Percentiles rank a stretch among this genome's conserved stretches.
phyloP scores from a whole-genome alignment of 202 grass and related monocot genomes.

The Brachypodium distachyon region DNA sequence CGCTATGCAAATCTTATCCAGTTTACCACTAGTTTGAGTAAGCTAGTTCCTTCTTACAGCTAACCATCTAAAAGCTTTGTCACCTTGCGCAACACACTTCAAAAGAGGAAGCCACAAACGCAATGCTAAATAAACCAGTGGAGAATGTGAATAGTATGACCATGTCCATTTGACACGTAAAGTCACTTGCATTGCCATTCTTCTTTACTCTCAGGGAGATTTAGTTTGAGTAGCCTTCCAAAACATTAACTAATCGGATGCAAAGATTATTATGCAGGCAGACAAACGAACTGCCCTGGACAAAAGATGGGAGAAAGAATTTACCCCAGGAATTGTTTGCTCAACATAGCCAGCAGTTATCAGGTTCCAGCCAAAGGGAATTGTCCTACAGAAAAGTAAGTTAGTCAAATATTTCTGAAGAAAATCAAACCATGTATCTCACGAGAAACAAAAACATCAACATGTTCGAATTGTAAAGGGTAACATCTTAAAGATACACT shows the following conservation, averaged over 20 bases:
- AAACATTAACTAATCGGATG: neutral
- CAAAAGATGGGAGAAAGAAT: conserved; percentile 11
- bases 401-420: neutral
- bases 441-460: neutral
- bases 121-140: neutral
- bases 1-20: neutral
- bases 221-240: neutral
- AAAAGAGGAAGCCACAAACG: neutral
- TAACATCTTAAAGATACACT: neutral
- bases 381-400: conserved; percentile 48
- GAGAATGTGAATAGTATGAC: neutral
- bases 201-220: neutral
- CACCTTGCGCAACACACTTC: neutral
- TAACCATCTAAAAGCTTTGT: neutral
- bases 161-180: neutral
- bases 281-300: neutral
- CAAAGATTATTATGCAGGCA: neutral
- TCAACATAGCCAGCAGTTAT: conserved; percentile 93
- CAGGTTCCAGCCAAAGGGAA: conserved; percentile 94
- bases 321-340: conserved; percentile 85
- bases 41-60: neutral
- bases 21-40: neutral
- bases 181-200: neutral
- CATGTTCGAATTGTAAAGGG: neutral
- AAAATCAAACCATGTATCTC: neutral